These are phyloP conservation scores for Lentinula aciculospora DNA, from an alignment of 768 basidiomycete species.

Conservation along the genomic window DNA sequence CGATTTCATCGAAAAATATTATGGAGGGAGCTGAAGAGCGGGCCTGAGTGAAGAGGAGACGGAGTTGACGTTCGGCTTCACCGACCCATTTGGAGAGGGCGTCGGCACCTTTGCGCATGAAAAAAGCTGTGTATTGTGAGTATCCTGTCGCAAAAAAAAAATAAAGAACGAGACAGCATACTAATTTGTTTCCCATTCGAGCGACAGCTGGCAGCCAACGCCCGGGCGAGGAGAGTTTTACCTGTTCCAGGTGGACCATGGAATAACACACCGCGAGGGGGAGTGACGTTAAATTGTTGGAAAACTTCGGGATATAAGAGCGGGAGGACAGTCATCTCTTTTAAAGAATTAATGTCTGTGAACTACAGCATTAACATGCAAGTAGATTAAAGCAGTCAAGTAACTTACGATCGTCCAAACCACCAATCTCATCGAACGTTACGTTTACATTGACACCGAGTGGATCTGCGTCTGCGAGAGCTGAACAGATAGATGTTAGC, in stretches of 20 bases:
- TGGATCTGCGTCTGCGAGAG: conserved; percentile 92
- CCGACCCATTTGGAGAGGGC: conserved; percentile 99
- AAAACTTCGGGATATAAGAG: conserved; percentile 96
- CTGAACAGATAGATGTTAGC: conserved; percentile 30
- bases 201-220: conserved; percentile 88
- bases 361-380: neutral
- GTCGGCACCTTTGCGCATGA: conserved; percentile 99
- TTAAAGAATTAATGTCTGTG: conserved; percentile 89
- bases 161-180: conserved; percentile 32
- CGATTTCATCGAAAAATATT: conserved; percentile 99
- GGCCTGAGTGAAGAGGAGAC: conserved; percentile 95
- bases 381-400: neutral
- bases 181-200: conserved; percentile 84
- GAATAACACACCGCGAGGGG: conserved; percentile 93
- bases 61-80: conserved; percentile 93
- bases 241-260: conserved; percentile 99
- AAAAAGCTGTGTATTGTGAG: conserved; percentile 63
- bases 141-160: neutral
- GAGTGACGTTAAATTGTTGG: conserved; percentile 88
- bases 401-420: conserved; percentile 84
- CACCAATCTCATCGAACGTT: conserved; percentile 95
- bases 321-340: conserved; percentile 97
- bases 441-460: conserved; percentile 90
- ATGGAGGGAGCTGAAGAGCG: conserved; percentile 89
- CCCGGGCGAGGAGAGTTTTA: conserved; percentile 90